A percentile compares a stretch with the other conserved stretches of the same genome.
These are phyloP conservation scores for Xylaria sp. DNA, from an alignment of 2,329 filamentous ascomycete genomes.

Conservation along the genomic window DNA sequence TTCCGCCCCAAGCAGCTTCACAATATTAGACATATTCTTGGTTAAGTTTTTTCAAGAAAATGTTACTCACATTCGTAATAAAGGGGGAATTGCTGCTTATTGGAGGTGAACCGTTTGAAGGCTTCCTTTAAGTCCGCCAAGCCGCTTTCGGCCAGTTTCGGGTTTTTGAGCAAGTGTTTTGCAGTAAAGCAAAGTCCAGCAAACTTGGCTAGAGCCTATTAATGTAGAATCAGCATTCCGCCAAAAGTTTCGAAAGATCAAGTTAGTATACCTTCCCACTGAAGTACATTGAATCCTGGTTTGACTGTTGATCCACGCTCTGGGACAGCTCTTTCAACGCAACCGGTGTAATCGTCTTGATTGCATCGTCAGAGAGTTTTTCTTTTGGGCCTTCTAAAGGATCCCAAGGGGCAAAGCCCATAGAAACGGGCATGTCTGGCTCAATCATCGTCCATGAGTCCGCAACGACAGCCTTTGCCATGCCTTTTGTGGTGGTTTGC, in stretches of 20 bases:
- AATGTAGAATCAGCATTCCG: background rate
- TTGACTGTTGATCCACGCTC: slow-evolving; percentile 76
- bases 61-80: slow-evolving; percentile 68
- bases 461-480: slow-evolving; percentile 75
- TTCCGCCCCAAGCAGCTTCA: slow-evolving; percentile 76
- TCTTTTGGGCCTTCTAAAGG: slow-evolving; percentile 60
- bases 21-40: slow-evolving; percentile 24
- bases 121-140: slow-evolving; percentile 71
- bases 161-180: slow-evolving; percentile 70
- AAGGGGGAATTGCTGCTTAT: slow-evolving; percentile 74
- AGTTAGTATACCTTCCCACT: slow-evolving; percentile 74
- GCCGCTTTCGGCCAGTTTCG: slow-evolving; percentile 64
- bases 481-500: slow-evolving; percentile 86
- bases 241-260: background rate
- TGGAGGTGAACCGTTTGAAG: slow-evolving; percentile 73
- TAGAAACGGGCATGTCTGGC: slow-evolving; percentile 72
- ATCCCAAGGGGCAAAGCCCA: slow-evolving; percentile 84
- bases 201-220: slow-evolving; percentile 77
- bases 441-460: slow-evolving; percentile 84
- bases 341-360: slow-evolving; percentile 66
- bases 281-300: slow-evolving; percentile 91
- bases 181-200: slow-evolving; percentile 73
- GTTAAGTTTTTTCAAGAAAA: background rate
- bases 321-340: slow-evolving; percentile 80
- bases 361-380: slow-evolving; percentile 62